Base-by-base conservation (phyloP, 2,329 filamentous ascomycete species). In the Aureobasidium sp. region DNA sequence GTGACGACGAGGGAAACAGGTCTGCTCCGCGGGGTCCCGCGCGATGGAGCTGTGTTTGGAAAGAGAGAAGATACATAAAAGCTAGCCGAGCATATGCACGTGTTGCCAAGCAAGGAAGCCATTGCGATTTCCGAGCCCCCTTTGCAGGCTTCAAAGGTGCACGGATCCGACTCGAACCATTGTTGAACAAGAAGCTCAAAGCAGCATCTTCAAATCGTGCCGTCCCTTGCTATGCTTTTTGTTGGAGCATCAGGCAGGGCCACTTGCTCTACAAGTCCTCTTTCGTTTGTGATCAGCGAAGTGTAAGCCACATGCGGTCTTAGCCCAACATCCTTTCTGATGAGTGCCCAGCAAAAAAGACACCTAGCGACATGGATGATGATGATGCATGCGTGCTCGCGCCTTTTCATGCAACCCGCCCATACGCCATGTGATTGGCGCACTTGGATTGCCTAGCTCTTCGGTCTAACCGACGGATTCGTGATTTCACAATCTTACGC, bases 351-450 rank as follows among this genome's bases (percentile, higher is more conserved):
- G 54, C n/a, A 42, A 19, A 19, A 37, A 9, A 29, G 9, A n/a
- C n/a, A n/a, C n/a, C 51, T 47, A 49, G 55, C 55, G 55, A 58
- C 55, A 40, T 49, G 55, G 55, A 10, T 29, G 35, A n/a, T 29
- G 35, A n/a, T 58, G 21, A 15, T 45, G 43, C 43, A 46, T 46
- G 43, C 23, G 31, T 21, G 21, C 21, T 49, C 53, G 53, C 23
- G 29, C n/a, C n/a, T 55, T 33, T 31, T 35, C 21, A 25, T 27
- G 53, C 53, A 57, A 27, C 27, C 53, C n/a, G 21, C 51, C 38
- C 38, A 6, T 31, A 7, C 29, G 40, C 40, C 38, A 33, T 25
- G 29, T 19, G 21, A 57, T 57, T 46, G 53, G 53, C 31, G 40
- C 53, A 57, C 13, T 57, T 37, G n/a, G 23, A 25, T 57, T 46